Conservation (phyloP, 148 eudicot genomes). For the Silene latifolia region DNA sequence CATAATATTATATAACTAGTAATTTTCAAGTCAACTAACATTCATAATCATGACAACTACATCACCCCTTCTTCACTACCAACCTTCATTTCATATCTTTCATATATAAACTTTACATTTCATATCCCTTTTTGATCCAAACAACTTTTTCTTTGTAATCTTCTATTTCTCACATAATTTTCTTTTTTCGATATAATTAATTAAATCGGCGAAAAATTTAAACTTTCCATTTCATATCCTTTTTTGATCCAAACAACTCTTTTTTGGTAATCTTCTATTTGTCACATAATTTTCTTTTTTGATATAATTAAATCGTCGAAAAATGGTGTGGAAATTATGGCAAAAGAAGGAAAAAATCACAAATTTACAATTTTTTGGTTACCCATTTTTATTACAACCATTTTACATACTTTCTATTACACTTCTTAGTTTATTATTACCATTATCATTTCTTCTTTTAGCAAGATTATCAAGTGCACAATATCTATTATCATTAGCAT, state of each 20-base stretch:
- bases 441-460: conserved; percentile 71
- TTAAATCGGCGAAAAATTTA: background rate
- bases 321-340: conserved; percentile 42
- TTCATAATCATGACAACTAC: conserved; percentile 49
- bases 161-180: background rate
- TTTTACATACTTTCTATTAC: conserved; percentile 49
- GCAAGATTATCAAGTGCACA: conserved; percentile 61
- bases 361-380: conserved; percentile 10
- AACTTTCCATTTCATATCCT: conserved; percentile 9
- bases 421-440: conserved; percentile 77
- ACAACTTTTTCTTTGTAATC: background rate
- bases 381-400: conserved; percentile 20
- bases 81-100: conserved; percentile 18
- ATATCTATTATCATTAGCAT: conserved; percentile 35
- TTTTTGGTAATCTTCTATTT: background rate
- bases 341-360: conserved; percentile 23
- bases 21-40: conserved; percentile 29
- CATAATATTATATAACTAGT: background rate
- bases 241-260: conserved; percentile 20
- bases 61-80: conserved; percentile 19
- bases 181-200: background rate
- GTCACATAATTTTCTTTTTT: background rate
- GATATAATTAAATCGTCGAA: background rate
- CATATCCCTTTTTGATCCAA: conserved; percentile 23
- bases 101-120: conserved; percentile 16